Conservation (phyloP, 805 yeast species). For the Starmera dryadoides region DNA sequence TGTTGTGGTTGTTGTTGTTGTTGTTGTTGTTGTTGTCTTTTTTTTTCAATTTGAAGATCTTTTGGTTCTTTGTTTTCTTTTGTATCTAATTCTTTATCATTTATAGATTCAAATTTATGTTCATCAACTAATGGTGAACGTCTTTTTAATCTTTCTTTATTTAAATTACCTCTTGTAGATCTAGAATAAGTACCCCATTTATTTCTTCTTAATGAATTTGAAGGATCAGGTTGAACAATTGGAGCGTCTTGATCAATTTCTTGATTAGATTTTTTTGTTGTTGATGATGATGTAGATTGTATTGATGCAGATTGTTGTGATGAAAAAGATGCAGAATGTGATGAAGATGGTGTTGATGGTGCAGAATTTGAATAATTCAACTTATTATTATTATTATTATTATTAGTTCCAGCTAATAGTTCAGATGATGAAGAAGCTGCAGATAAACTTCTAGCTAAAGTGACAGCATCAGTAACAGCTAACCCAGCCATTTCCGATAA, state of each 20-base stretch:
- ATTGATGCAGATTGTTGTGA: neutral
- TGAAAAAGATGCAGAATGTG: neutral
- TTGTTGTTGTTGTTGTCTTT: neutral
- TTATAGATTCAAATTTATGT: neutral
- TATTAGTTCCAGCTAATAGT: slow-evolving; percentile 1
- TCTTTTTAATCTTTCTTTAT: slow-evolving; percentile 2
- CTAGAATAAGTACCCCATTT: slow-evolving; percentile 45
- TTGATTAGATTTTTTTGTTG: slow-evolving; percentile 1
- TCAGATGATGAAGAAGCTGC: slow-evolving; percentile 53
- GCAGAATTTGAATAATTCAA: neutral
- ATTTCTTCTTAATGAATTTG: slow-evolving; percentile 34
- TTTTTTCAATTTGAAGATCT: slow-evolving; percentile 10
- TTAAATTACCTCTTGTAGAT: slow-evolving; percentile 21
- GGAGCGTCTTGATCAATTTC: slow-evolving; percentile 20
- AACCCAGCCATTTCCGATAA: slow-evolving; percentile 73
- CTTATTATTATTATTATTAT: neutral
- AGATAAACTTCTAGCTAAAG: slow-evolving; percentile 74
- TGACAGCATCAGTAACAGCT: slow-evolving; percentile 73
- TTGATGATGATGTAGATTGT: neutral
- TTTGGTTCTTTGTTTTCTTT: neutral
- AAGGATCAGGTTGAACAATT: slow-evolving; percentile 7
- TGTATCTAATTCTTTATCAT: no score
- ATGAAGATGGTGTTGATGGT: neutral
- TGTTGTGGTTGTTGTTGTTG: slow-evolving; percentile 17
- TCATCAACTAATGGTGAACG: slow-evolving; percentile 12